Conservation (phyloP, 1,139 yeast species). For the Hansenula sp. region DNA sequence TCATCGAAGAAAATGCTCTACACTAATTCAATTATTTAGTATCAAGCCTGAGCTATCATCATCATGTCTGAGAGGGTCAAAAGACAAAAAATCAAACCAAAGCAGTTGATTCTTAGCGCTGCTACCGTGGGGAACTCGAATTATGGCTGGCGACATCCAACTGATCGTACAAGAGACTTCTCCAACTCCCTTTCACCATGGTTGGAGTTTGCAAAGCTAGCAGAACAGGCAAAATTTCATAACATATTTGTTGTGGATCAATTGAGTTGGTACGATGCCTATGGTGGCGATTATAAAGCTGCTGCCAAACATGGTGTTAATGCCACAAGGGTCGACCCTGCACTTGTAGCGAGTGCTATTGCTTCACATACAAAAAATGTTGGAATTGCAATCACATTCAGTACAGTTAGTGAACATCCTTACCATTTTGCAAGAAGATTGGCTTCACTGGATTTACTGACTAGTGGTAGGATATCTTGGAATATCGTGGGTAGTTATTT, state of each 20-base stretch:
- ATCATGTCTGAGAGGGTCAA: too few species aligned
- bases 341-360: conserved; percentile 32
- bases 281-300: conserved; percentile 36
- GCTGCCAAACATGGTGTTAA: conserved; percentile 34
- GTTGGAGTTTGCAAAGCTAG: conserved; percentile 33
- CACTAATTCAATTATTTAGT: too few species aligned
- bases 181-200: conserved; percentile 35
- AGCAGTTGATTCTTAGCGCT: background rate
- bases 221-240: conserved; percentile 37
- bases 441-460: conserved; percentile 36
- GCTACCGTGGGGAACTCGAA: background rate
- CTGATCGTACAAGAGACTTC: conserved; percentile 28
- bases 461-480: conserved; percentile 42
- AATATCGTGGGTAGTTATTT: conserved; percentile 37
- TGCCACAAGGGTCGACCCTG: conserved; percentile 32
- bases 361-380: conserved; percentile 34
- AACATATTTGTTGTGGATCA: conserved; percentile 39
- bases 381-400: conserved; percentile 34
- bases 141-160: conserved; percentile 39
- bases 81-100: too few species aligned
- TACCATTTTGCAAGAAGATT: conserved; percentile 36
- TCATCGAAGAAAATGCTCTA: too few species aligned
- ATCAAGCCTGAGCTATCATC: too few species aligned
- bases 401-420: conserved; percentile 38
- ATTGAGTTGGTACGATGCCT: conserved; percentile 37